Conservation (phyloP, 805 yeast genomes). For the Saturnispora bothae region DNA sequence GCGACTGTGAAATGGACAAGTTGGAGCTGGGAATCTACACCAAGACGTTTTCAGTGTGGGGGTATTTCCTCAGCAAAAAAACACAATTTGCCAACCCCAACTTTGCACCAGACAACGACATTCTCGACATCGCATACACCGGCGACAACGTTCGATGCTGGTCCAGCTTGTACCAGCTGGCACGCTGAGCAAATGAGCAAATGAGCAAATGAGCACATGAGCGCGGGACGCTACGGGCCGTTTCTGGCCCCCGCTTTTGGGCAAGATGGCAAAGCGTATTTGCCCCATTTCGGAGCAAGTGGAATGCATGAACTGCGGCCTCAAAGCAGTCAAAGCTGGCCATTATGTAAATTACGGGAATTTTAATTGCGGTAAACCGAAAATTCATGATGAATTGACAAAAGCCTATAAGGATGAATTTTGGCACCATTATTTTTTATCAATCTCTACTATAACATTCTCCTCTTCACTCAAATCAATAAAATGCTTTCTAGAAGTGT, state of each 20-base stretch:
- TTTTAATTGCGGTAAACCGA: conserved; percentile 3
- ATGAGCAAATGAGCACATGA: too few relatives aligned
- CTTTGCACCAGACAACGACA: conserved; percentile 23
- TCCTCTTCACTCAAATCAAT: too few relatives aligned
- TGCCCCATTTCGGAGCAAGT: too few relatives aligned
- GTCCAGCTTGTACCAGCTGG: not conserved
- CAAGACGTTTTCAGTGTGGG: conserved; percentile 80
- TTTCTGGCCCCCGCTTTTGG: too few relatives aligned
- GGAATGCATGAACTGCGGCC: too few relatives aligned
- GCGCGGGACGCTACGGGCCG: too few relatives aligned
- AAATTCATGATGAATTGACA: not conserved
- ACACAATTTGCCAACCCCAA: conserved; percentile 53
- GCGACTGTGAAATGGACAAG: conserved; percentile 62
- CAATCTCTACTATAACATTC: too few relatives aligned
- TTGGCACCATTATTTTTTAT: not conserved
- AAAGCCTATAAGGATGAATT: not conserved
- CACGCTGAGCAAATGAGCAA: too few relatives aligned
- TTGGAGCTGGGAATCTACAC: conserved; percentile 30
- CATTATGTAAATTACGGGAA: too few relatives aligned
- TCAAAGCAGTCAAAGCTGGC: too few relatives aligned
- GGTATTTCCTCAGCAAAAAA: conserved; percentile 71
- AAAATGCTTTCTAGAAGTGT: conserved; percentile 7
- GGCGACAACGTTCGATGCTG: conserved; percentile 1
- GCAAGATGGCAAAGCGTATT: too few relatives aligned
- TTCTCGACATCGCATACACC: conserved; percentile 6